Conservation (phyloP, 2,329 filamentous ascomycete species). For the Claviceps spartinae region DNA sequence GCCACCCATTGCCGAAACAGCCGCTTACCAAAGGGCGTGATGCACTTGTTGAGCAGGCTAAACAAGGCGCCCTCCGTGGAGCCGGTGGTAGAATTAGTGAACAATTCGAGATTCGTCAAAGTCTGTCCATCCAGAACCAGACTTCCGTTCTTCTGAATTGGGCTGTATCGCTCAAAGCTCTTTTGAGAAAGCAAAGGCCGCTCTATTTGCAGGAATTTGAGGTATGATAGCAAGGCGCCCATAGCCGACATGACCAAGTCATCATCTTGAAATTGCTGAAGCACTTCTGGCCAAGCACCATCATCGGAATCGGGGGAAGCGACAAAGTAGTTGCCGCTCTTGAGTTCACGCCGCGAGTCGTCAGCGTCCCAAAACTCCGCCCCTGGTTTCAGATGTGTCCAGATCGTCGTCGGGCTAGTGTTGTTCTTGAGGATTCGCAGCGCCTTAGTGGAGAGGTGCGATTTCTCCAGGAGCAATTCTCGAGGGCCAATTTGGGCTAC, state of each 20-base stretch:
- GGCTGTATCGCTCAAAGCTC: slow-evolving; percentile 84
- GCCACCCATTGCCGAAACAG: slow-evolving; percentile 96
- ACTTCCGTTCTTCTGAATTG: slow-evolving; percentile 80
- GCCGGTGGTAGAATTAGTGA: slow-evolving; percentile 84
- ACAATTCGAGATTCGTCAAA: slow-evolving; percentile 94
- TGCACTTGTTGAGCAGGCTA: slow-evolving; percentile 78
- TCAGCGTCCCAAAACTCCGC: slow-evolving; percentile 89
- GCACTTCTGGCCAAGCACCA: slow-evolving; percentile 59
- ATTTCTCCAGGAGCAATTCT: slow-evolving; percentile 83
- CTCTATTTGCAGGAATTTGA: slow-evolving; percentile 79
- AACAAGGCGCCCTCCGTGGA: slow-evolving; percentile 79
- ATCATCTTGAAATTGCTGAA: slow-evolving; percentile 61
- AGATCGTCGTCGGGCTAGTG: slow-evolving; percentile 80
- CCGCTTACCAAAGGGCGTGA: slow-evolving; percentile 93
- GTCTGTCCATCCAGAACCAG: slow-evolving; percentile 91
- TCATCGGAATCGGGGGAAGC: slow-evolving; percentile 40
- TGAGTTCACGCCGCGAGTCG: slow-evolving; percentile 66
- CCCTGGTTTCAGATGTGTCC: slow-evolving; percentile 80
- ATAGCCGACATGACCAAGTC: slow-evolving; percentile 81
- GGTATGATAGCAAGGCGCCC: slow-evolving; percentile 77
- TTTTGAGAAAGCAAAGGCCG: slow-evolving; percentile 74
- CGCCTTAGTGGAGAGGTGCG: slow-evolving; percentile 72
- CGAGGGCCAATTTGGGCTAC: slow-evolving; percentile 83
- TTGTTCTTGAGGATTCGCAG: slow-evolving; percentile 93
- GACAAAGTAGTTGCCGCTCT: slow-evolving; percentile 66